A percentile compares a stretch with the other conserved stretches of the same genome.
These are phyloP conservation scores for Pseudogymnoascus sp. DNA, from an alignment of 2,329 filamentous ascomycete genomes.

Conservation along the genomic window DNA sequence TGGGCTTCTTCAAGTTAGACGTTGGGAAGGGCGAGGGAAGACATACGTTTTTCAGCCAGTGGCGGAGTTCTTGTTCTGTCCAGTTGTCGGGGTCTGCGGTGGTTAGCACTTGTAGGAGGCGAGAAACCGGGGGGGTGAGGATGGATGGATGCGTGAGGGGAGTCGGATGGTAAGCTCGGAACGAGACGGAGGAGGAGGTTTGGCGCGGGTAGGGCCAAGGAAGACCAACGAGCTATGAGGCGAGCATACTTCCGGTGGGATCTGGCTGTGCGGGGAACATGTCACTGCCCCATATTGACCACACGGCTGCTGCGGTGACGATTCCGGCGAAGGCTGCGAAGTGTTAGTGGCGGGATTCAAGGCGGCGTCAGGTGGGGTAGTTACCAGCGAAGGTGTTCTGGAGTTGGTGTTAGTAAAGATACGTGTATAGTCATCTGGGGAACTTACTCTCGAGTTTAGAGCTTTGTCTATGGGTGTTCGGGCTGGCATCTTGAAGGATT, in stretches of 20 bases:
- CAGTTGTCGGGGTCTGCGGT: conserved; percentile 55
- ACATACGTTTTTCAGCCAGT: conserved; percentile 74
- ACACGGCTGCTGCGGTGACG: conserved; percentile 71
- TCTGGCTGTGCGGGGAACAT: conserved; percentile 70
- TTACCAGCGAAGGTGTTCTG: conserved; percentile 65
- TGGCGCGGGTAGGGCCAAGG: neutral
- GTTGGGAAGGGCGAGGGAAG: conserved; percentile 10
- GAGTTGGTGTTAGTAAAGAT: conserved; percentile 8
- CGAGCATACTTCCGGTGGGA: conserved; percentile 62
- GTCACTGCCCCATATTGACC: conserved; percentile 78
- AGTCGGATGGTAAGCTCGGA: neutral
- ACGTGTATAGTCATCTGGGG: neutral
- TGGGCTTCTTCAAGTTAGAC: neutral
- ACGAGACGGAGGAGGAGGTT: neutral
- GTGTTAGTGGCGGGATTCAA: conserved; percentile 8
- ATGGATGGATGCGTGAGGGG: neutral
- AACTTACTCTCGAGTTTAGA: conserved; percentile 58
- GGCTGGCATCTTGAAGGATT: conserved; percentile 44
- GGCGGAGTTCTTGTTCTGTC: conserved; percentile 70
- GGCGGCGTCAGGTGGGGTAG: neutral
- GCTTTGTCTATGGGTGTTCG: conserved; percentile 57
- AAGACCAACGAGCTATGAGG: conserved; percentile 10
- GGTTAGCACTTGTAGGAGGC: neutral
- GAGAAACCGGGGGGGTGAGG: neutral
- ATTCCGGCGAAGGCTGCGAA: conserved; percentile 67